Evolutionary conservation across 441 rosid species (phyloP).

Genomic region (Gossypium davidsonii): DNA sequence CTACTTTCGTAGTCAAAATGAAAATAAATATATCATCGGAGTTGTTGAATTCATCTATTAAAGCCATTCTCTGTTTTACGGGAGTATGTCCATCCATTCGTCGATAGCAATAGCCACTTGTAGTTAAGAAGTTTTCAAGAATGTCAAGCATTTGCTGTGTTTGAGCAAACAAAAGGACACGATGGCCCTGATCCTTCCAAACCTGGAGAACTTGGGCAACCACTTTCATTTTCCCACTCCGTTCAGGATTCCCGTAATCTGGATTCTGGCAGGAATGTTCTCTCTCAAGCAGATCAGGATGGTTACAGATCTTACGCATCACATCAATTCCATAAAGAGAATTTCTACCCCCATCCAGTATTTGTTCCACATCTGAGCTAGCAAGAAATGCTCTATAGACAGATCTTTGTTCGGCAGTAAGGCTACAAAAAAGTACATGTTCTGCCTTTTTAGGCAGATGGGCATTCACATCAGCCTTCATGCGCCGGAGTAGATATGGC

Average conservation of each 20-base stretch:
- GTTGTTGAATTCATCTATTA: constrained; percentile 86
- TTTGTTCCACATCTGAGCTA: constrained; percentile 89
- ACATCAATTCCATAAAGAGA: constrained; percentile 93
- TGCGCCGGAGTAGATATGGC: constrained; percentile 94
- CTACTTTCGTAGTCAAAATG: constrained; percentile 88
- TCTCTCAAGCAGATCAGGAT: constrained; percentile 94
- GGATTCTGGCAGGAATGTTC: constrained; percentile 66
- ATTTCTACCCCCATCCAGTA: constrained; percentile 69
- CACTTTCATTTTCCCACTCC: constrained; percentile 93
- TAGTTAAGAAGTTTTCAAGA: constrained; percentile 65
- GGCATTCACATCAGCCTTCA: constrained; percentile 87
- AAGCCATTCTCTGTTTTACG: constrained; percentile 85
- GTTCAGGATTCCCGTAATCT: constrained; percentile 86
- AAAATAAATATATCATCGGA: constrained; percentile 66
- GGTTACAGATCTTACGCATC: constrained; percentile 98
- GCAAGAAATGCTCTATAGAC: constrained; percentile 92
- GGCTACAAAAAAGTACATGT: constrained; percentile 94
- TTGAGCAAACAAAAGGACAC: constrained; percentile 84
- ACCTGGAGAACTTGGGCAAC: constrained; percentile 73
- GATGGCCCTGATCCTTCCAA: constrained; percentile 91
- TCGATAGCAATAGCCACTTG: constrained; percentile 60
- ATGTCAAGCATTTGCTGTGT: constrained; percentile 98
- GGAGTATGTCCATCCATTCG: constrained; percentile 97
- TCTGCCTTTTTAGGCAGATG: constrained; percentile 86
- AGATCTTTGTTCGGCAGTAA: constrained; percentile 75